Percentiles rank a stretch among this genome's conserved stretches.
Evolutionary conservation across 805 yeast genomes (phyloP).

Genomic region (Candida sanyiensis): DNA sequence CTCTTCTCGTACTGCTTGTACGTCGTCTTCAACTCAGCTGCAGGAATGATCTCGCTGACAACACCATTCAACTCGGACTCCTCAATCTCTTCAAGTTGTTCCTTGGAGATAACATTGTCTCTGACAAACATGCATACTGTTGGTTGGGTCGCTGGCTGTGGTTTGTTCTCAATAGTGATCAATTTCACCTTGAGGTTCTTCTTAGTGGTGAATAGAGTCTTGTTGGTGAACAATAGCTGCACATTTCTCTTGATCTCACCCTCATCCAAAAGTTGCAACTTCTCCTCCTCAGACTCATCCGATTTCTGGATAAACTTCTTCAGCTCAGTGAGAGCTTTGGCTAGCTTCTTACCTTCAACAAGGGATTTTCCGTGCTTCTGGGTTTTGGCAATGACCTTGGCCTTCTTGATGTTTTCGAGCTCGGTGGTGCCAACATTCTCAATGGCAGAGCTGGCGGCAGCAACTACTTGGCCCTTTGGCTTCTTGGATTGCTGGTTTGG

Average conservation of each 20-base stretch:
- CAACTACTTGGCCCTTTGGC: slow-evolving; percentile 27
- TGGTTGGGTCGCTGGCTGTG: slow-evolving; percentile 32
- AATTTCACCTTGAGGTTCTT: slow-evolving; percentile 35
- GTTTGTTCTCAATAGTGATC: slow-evolving; percentile 36
- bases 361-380: slow-evolving; percentile 4
- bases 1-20: slow-evolving; percentile 87
- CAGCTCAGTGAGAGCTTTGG: slow-evolving; percentile 60
- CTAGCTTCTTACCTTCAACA: slow-evolving; percentile 30
- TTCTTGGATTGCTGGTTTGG: slow-evolving; percentile 20
- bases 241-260: slow-evolving; percentile 42
- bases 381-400: slow-evolving; percentile 7
- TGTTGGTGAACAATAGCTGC: slow-evolving; percentile 58
- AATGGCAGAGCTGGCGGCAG: slow-evolving; percentile 14
- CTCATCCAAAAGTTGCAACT: slow-evolving; percentile 53
- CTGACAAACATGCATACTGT: slow-evolving; percentile 63
- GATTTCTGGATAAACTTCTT: slow-evolving; percentile 46
- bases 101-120: slow-evolving; percentile 44
- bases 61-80: slow-evolving; percentile 25
- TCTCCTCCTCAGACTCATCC: slow-evolving; percentile 29
- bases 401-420: slow-evolving; percentile 9
- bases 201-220: slow-evolving; percentile 57
- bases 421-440: slow-evolving; percentile 14
- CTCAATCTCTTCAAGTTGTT: slow-evolving; percentile 25
- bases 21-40: slow-evolving; percentile 71
- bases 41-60: slow-evolving; percentile 53